Evolutionary conservation across 495 filamentous ascomycete genomes (phyloP), one percentile per base, ranked within the genome.

Genomic region (Trypethelium eluteriae): DNA sequence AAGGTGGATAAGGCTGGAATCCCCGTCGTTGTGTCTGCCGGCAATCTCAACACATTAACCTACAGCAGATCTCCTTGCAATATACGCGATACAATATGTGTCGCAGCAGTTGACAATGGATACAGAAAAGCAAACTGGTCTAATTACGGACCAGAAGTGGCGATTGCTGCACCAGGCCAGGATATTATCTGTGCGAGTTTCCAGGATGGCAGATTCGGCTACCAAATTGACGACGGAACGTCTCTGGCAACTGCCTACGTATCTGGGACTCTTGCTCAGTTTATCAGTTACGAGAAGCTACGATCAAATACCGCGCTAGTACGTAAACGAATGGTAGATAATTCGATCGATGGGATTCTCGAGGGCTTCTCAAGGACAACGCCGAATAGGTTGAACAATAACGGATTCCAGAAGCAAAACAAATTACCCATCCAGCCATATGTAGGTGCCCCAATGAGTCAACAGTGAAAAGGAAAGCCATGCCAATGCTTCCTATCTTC

Each of bases 221-320:
- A 7, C 7, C 6, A 44, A 7, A 44, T 14, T 44, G 41, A 7
- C 7, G 14, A 7, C 41, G 49, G 49, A 53, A 53, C 49, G 11
- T 53, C 11, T 53, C 5, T 25, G 10, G 11, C 49, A 53, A n/a
- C 49, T 14, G 49, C 49, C 16, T 53, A 53, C 18, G 49, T 53
- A 5, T 5, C 49, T 18, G 49, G 49, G 10, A 53, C 49, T 25
- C 12, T 25, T 53, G 49, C 49, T 14, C 11, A 14, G 5, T 53
- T 53, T 53, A 53, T 53, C 5, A 53, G 49, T n/a, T 53, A 53
- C 16, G 49, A 53, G n/a, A 53, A 53, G n/a, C 11, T 53, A 53
- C 49, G n/a, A 53, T 53, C 49, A 53, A 53, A 53, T n/a, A 16
- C 12, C 5, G 49, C 11, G 12, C 18, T 53, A n/a, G 49, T 53